Conservation (phyloP, 2,329 filamentous ascomycete species). For the Neopestalotiopsis rosae region DNA sequence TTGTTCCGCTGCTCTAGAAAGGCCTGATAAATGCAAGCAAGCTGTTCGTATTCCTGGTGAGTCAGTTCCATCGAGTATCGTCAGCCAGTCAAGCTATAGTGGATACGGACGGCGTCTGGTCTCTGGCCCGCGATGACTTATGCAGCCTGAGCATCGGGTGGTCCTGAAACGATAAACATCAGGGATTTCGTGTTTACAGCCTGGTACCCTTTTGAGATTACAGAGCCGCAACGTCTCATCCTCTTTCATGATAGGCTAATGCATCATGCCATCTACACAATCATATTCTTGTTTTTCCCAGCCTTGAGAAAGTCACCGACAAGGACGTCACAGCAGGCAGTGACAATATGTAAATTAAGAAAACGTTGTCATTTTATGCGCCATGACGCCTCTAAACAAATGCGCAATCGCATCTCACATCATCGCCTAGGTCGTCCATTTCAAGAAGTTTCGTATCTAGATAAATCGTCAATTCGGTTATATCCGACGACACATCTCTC, state of each 20-base stretch:
- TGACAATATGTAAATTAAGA: conserved; percentile 22
- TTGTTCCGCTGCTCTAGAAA: conserved; percentile 18
- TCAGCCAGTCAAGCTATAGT: conserved; percentile 31
- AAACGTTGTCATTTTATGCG: conserved; percentile 42
- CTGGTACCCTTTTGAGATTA: not conserved
- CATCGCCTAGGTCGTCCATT: not conserved
- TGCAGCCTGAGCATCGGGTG: conserved; percentile 7
- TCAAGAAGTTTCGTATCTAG: conserved; percentile 3
- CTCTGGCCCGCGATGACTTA: conserved; percentile 16
- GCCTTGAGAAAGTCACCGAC: not conserved
- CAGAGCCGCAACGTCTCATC: not conserved
- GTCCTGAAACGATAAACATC: conserved; percentile 23
- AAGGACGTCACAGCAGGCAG: not conserved
- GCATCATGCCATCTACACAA: not conserved
- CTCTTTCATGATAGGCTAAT: not conserved
- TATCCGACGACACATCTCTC: not conserved
- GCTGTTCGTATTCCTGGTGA: not conserved
- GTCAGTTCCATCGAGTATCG: conserved; percentile 7
- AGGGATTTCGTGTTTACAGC: not conserved
- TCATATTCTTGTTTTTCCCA: not conserved
- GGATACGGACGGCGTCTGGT: conserved; percentile 23
- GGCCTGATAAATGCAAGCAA: conserved; percentile 3
- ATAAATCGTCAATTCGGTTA: not conserved
- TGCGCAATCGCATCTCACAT: not conserved
- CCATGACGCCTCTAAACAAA: conserved; percentile 46